These are phyloP conservation scores for Penicillium lividum DNA, from an alignment of 495 filamentous ascomycete genomes.

Conservation along the genomic window DNA sequence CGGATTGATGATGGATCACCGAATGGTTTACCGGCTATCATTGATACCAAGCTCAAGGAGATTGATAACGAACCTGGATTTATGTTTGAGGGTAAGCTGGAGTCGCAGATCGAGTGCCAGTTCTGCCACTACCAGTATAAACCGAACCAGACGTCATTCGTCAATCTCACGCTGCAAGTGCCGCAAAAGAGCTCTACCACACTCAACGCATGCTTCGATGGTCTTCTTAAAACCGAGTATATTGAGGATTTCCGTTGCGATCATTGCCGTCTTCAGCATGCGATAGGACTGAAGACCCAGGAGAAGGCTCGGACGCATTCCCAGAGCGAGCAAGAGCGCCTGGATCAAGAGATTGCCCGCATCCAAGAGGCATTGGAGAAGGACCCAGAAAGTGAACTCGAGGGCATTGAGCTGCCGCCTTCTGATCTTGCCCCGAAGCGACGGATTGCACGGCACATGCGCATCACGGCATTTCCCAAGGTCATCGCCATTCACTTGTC, in stretches of 20 bases:
- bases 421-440: constrained; percentile 72
- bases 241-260: constrained; percentile 98
- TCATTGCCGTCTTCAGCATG: constrained; percentile 83
- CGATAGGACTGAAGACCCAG: constrained; percentile 53
- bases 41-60: constrained; percentile 45
- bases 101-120: constrained; percentile 91
- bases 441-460: constrained; percentile 80
- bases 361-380: constrained; percentile 63
- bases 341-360: constrained; percentile 57
- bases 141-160: constrained; percentile 79
- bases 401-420: constrained; percentile 74
- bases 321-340: constrained; percentile 47
- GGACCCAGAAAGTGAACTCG: constrained; percentile 75
- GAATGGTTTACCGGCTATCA: constrained; percentile 42
- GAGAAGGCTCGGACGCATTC: constrained; percentile 49
- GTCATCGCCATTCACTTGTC: constrained; percentile 91
- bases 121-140: constrained; percentile 88
- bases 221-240: constrained; percentile 88
- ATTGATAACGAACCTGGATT: constrained; percentile 69
- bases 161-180: constrained; percentile 89
- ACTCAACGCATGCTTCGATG: constrained; percentile 81
- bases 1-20: constrained; percentile 44
- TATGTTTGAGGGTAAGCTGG: constrained; percentile 80
- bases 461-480: constrained; percentile 82
- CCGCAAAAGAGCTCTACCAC: constrained; percentile 71